Percentiles rank a stretch among this genome's conserved stretches.
Conservation (phyloP, 306 rosid species). For the Elaeagnus macrophylla region DNA sequence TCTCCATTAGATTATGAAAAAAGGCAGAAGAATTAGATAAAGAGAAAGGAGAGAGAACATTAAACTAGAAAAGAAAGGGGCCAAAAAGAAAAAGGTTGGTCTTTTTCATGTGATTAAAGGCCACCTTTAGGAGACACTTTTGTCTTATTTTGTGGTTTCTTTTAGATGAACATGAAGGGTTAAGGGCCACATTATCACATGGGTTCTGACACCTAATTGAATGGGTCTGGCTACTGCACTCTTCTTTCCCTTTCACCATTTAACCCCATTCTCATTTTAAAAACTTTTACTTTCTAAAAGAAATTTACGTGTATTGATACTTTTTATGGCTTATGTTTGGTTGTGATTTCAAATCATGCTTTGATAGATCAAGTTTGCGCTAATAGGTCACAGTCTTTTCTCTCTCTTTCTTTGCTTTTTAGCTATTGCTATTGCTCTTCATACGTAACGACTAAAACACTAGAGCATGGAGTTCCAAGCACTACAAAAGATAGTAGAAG, state of each 20-base stretch:
- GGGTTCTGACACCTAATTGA: constrained; percentile 35
- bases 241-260: constrained; percentile 24
- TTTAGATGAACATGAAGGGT: constrained; percentile 25
- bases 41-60: background rate
- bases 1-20: constrained; percentile 1
- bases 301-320: too few species aligned
- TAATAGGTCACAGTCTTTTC: too few species aligned
- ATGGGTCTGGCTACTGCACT: constrained; percentile 22
- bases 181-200: constrained; percentile 34
- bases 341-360: too few species aligned
- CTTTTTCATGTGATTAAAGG: constrained; percentile 22
- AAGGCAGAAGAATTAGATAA: background rate
- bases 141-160: constrained; percentile 36
- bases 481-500: too few species aligned
- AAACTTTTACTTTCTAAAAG: background rate
- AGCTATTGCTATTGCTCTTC: too few species aligned
- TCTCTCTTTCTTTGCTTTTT: too few species aligned
- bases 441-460: too few species aligned
- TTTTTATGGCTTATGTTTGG: too few species aligned
- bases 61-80: background rate
- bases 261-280: constrained; percentile 1
- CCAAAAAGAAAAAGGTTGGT: background rate
- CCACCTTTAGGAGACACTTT: constrained; percentile 22
- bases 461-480: too few species aligned
- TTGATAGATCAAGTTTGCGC: too few species aligned